A percentile compares a stretch with the other conserved stretches of the same genome.
Evolutionary conservation across 768 basidiomycete species (phyloP).

Genomic region (Candolleomyces eurysporus): DNA sequence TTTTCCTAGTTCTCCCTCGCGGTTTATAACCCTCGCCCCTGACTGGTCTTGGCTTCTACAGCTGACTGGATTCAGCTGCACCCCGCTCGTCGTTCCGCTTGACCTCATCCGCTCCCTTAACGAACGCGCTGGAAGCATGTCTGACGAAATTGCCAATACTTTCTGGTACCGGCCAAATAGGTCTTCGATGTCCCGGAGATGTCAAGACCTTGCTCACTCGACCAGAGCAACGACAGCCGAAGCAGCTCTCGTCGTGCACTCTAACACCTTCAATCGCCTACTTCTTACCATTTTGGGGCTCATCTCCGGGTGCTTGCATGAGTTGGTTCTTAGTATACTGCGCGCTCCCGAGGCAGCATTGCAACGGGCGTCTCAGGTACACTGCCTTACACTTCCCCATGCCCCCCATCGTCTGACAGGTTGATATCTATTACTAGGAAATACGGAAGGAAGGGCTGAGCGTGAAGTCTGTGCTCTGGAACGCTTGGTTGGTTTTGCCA

Average conservation of each 20-base stretch:
- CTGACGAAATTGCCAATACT: too few relatives aligned
- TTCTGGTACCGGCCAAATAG: too few relatives aligned
- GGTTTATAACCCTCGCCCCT: too few relatives aligned
- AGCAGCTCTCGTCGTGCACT: conserved; percentile 53
- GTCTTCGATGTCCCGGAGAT: too few relatives aligned
- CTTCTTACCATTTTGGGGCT: conserved; percentile 61
- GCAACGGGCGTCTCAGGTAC: conserved; percentile 55
- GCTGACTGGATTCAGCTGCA: too few relatives aligned
- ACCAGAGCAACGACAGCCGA: conserved; percentile 36
- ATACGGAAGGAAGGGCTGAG: conserved; percentile 31
- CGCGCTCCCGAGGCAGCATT: conserved; percentile 60
- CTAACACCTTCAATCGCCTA: conserved; percentile 54
- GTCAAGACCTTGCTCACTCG: conserved; percentile 27
- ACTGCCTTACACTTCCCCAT: too few relatives aligned
- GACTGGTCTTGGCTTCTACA: too few relatives aligned
- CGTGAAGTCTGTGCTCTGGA: conserved; percentile 40
- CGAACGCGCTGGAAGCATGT: too few relatives aligned
- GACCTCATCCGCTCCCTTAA: too few relatives aligned
- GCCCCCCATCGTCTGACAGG: too few relatives aligned
- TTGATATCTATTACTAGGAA: conserved; percentile 35
- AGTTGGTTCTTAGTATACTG: conserved; percentile 63
- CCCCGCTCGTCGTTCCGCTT: too few relatives aligned
- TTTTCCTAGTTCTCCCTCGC: too few relatives aligned
- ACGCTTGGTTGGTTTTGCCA: conserved; percentile 31
- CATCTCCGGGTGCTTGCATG: conserved; percentile 62